Percentiles rank a stretch among this genome's conserved stretches.
Evolutionary conservation across 2,329 filamentous ascomycete species (phyloP).

Genomic region (Mariannaea elegans): DNA sequence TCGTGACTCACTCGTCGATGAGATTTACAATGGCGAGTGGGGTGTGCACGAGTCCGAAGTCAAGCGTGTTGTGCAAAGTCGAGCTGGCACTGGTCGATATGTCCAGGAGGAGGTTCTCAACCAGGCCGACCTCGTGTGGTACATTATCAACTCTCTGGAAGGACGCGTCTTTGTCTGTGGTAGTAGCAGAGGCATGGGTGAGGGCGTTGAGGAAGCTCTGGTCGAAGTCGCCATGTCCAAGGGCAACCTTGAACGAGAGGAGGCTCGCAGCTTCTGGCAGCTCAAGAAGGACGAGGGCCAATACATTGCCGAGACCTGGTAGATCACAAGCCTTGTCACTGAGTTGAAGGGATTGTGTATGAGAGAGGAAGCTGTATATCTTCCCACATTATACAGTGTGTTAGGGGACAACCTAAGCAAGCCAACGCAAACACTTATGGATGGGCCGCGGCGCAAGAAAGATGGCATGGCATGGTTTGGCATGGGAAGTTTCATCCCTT

Average conservation of each 20-base stretch:
- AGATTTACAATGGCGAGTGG: conserved; percentile 96
- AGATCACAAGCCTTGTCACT: conserved; percentile 12
- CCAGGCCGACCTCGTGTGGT: conserved; percentile 98
- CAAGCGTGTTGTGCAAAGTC: conserved; percentile 82
- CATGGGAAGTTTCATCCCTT: conserved; percentile 17
- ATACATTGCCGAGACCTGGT: conserved; percentile 90
- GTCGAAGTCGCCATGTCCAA: conserved; percentile 93
- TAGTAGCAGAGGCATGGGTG: conserved; percentile 95
- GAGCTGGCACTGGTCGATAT: conserved; percentile 82
- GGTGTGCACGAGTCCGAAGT: conserved; percentile 90
- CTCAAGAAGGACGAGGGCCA: conserved; percentile 92
- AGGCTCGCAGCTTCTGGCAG: conserved; percentile 88
- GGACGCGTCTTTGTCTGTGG: conserved; percentile 97
- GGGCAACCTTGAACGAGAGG: conserved; percentile 83
- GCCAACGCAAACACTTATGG: conserved; percentile 29
- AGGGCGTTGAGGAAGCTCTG: conserved; percentile 89
- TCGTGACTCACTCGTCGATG: conserved; percentile 92
- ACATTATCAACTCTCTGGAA: conserved; percentile 95
- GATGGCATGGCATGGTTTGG: conserved; percentile 18
- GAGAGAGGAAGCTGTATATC: conserved; percentile 17
- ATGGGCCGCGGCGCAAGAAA: conserved; percentile 30
- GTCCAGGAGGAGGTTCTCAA: conserved; percentile 94
- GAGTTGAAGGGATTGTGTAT: background rate
- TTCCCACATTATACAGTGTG: conserved; percentile 6
- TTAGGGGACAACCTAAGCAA: background rate